Evolutionary conservation across 1,139 yeast genomes (phyloP).

Genomic region (Spencermartinsiella ligniputridi): DNA sequence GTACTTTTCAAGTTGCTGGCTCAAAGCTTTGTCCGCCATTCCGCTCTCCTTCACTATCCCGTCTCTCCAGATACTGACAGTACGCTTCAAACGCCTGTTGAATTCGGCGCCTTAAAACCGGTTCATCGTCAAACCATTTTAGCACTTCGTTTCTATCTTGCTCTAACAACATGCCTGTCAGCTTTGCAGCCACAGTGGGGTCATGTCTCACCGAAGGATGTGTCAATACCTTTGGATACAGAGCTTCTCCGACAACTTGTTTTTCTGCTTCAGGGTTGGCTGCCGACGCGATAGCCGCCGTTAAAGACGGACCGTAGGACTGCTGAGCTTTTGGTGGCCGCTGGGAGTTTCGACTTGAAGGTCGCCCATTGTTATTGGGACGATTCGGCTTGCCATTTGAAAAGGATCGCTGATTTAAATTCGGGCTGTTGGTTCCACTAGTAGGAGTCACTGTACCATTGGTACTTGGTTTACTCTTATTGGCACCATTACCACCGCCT

Average conservation of each 20-base stretch:
- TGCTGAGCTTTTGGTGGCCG: slow-evolving; percentile 33
- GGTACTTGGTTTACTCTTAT: slow-evolving; percentile 6
- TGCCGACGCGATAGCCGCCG: slow-evolving; percentile 33
- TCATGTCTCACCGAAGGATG: slow-evolving; percentile 74
- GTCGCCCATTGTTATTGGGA: slow-evolving; percentile 43
- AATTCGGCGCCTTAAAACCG: slow-evolving; percentile 75
- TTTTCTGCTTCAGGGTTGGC: slow-evolving; percentile 67
- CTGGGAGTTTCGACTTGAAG: slow-evolving; percentile 32
- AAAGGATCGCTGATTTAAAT: neutral
- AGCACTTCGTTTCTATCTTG: slow-evolving; percentile 82
- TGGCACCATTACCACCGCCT: slow-evolving; percentile 35
- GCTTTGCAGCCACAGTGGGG: slow-evolving; percentile 86
- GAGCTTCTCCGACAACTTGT: slow-evolving; percentile 89
- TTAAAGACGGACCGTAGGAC: slow-evolving; percentile 24
- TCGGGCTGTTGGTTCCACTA: slow-evolving; percentile 7
- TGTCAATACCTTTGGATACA: slow-evolving; percentile 79
- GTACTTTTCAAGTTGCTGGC: too few species aligned
- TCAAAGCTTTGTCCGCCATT: neutral
- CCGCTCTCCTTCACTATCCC: neutral
- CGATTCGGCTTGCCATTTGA: slow-evolving; percentile 52
- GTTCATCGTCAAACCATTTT: slow-evolving; percentile 73
- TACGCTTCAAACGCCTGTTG: slow-evolving; percentile 90
- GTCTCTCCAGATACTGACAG: slow-evolving; percentile 45
- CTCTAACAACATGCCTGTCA: slow-evolving; percentile 93
- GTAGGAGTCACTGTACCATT: slow-evolving; percentile 1